Base-by-base conservation (phyloP, 2,329 filamentous ascomycete genomes). In the Setomelanomma holmii region DNA sequence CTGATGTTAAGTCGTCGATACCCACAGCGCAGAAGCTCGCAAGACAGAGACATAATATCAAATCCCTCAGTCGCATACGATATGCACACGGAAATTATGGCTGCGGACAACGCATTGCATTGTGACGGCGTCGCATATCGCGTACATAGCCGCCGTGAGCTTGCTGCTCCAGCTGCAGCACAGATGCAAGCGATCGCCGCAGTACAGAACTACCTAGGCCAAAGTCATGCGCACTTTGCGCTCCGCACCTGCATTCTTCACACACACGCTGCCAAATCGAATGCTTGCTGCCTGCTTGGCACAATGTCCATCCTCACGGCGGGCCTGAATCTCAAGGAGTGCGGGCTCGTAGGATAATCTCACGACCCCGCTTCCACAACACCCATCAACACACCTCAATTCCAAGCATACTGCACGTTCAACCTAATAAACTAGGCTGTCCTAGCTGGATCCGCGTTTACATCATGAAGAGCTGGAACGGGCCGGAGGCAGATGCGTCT, bases 391-490 rank as follows among this genome's bases (percentile, higher is more conserved):
- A 53, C n/a, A n/a, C n/a, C n/a, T 40, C 36, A 24, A 20, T 43
- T 38, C 34, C 51, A n/a, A n/a, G n/a, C n/a, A n/a, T n/a, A n/a
- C n/a, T n/a, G n/a, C n/a, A n/a, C n/a, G n/a, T n/a, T n/a, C n/a
- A n/a, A n/a, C n/a, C n/a, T n/a, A n/a, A n/a, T n/a, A 6, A 30
- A 14, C 5, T 6, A 30, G 27, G 10, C 3, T 8, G 27, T 14
- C 14, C 27, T 30, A 30, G 27, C 27, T 30, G 10, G 10, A 30
- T 30, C 27, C 27, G 10, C 27, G 14, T 30, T 30, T 30, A 48
- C 56, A 61, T 46, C 27, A 66, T 67, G 65, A 68, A 68, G 53
- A 62, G 40, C 42, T 58, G 55, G 59, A 58, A 53, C 36, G 59
- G 41, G 47, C 21, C 52, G 27, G 54, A 45, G 38, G 41, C 52